phyloP scores from a whole-genome alignment of 176 grass and related monocot species.

The Zoysia pacifica region DNA sequence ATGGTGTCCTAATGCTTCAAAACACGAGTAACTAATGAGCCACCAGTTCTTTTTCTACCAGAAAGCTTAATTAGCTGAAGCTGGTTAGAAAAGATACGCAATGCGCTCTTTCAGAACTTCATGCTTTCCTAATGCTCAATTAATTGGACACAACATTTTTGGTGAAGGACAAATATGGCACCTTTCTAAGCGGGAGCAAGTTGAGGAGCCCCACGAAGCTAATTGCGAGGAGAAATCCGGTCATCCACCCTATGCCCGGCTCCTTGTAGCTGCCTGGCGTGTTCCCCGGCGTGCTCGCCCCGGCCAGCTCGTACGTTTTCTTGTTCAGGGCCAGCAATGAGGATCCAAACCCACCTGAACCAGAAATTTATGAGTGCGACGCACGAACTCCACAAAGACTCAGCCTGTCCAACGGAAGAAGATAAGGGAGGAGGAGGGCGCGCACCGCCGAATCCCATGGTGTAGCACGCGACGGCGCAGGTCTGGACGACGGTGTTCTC shows the following conservation, averaged over 20 bases:
- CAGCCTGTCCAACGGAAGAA: neutral
- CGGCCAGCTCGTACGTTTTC: slow-evolving; percentile 79
- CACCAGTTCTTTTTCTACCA: neutral
- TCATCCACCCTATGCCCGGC: slow-evolving; percentile 86
- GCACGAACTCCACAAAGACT: neutral
- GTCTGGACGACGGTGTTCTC: slow-evolving; percentile 94
- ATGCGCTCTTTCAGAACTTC: neutral
- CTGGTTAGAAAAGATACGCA: neutral
- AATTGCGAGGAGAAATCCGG: slow-evolving; percentile 54
- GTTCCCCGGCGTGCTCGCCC: slow-evolving; percentile 58
- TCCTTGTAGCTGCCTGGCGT: slow-evolving; percentile 85
- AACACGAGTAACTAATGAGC: too few relatives aligned
- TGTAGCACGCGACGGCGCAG: slow-evolving; percentile 91
- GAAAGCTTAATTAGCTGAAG: neutral
- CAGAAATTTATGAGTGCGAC: slow-evolving; percentile 1
- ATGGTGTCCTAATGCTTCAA: too few relatives aligned
- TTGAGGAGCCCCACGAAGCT: slow-evolving; percentile 75
- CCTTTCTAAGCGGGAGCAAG: slow-evolving; percentile 90
- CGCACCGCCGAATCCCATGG: slow-evolving; percentile 76
- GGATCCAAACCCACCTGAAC: slow-evolving; percentile 86
- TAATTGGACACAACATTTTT: neutral
- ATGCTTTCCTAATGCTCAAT: neutral
- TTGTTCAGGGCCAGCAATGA: slow-evolving; percentile 77
- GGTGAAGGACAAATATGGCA: slow-evolving; percentile 13
- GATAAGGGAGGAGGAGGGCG: neutral